Conservation (phyloP, 179 eudicot genomes). For the Heliamphora pulchella region DNA sequence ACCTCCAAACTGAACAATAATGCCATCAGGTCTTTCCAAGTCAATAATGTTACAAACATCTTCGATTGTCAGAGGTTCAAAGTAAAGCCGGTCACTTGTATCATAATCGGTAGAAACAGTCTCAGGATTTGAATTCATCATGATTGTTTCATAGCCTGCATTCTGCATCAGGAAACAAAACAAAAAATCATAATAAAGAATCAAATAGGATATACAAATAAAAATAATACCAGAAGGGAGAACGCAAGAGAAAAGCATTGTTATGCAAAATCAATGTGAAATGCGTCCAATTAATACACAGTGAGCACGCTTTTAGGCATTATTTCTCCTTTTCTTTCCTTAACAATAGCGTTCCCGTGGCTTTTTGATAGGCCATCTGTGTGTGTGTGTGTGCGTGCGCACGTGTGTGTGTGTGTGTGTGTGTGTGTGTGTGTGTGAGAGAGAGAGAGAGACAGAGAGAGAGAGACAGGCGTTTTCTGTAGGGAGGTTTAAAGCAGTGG, state of each 20-base stretch:
- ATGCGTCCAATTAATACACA: background rate
- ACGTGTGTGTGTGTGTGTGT: background rate
- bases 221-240: slow-evolving; percentile 3
- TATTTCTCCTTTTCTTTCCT: background rate
- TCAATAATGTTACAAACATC: slow-evolving; percentile 91
- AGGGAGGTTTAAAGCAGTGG: too few species aligned
- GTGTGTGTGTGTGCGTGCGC: background rate
- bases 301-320: background rate
- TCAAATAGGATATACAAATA: background rate
- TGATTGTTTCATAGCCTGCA: slow-evolving; percentile 95
- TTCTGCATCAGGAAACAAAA: slow-evolving; percentile 29
- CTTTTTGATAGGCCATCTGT: background rate
- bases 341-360: background rate
- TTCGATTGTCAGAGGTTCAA: slow-evolving; percentile 90
- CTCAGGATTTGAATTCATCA: slow-evolving; percentile 99
- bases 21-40: slow-evolving; percentile 93
- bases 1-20: slow-evolving; percentile 95
- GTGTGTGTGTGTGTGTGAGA: too few species aligned
- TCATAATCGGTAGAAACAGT: slow-evolving; percentile 97
- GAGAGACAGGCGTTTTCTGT: too few species aligned
- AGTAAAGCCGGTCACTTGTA: slow-evolving; percentile 92
- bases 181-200: slow-evolving; percentile 2
- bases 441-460: too few species aligned
- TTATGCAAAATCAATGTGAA: background rate
- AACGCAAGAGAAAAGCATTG: background rate